Conservation (phyloP, 208 protist species). For the Crithidia sp. region DNA sequence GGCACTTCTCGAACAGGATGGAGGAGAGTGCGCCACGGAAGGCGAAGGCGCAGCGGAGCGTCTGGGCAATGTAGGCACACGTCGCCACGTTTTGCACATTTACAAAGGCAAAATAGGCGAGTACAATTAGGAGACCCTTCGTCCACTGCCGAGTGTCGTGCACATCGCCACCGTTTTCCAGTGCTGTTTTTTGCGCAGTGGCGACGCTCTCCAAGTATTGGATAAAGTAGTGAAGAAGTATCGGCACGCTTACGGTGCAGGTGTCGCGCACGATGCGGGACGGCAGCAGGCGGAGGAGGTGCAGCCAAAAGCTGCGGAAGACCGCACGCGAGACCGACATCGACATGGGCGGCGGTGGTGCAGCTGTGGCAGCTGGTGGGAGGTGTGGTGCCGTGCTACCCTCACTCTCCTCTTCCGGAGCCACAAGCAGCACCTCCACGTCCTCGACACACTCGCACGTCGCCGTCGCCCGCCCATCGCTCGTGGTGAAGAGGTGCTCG, state of each 20-base stretch:
- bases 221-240: slow-evolving; percentile 59
- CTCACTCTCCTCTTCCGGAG: no score
- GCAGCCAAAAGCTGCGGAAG: slow-evolving; percentile 28
- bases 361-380: neutral
- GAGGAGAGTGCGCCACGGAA: slow-evolving; percentile 56
- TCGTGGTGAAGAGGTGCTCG: slow-evolving; percentile 59
- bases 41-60: slow-evolving; percentile 39
- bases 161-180: neutral
- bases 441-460: slow-evolving; percentile 49
- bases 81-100: slow-evolving; percentile 48
- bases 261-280: slow-evolving; percentile 56
- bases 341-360: neutral
- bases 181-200: neutral
- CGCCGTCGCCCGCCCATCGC: slow-evolving; percentile 34
- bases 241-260: slow-evolving; percentile 48
- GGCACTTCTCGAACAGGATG: slow-evolving; percentile 80
- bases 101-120: slow-evolving; percentile 38
- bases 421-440: slow-evolving; percentile 5
- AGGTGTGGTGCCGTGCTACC: no score
- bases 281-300: slow-evolving; percentile 37
- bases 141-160: neutral
- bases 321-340: slow-evolving; percentile 7
- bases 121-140: slow-evolving; percentile 39
- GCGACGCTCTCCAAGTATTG: slow-evolving; percentile 18
- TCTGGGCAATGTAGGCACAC: slow-evolving; percentile 51